Evolutionary conservation across 2,329 filamentous ascomycete genomes (phyloP).

Genomic region (Claviceps africana): DNA sequence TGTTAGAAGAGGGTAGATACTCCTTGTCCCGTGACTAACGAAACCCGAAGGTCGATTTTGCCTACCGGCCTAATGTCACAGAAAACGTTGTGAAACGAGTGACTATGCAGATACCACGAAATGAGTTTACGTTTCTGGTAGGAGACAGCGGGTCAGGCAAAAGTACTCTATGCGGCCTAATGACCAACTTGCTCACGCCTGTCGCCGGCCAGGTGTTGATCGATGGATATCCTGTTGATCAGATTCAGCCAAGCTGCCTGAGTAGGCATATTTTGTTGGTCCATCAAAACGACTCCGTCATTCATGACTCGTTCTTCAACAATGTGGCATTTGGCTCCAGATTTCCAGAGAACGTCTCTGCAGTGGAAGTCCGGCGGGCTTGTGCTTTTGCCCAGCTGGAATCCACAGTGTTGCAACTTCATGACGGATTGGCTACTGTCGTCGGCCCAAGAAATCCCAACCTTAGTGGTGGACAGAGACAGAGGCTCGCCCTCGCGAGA

Average conservation of each 20-base stretch:
- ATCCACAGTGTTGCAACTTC: slow-evolving; percentile 50
- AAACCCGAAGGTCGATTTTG: slow-evolving; percentile 53
- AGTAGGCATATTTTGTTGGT: slow-evolving; percentile 65
- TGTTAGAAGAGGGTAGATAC: neutral
- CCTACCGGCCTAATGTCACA: slow-evolving; percentile 59
- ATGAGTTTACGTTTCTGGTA: slow-evolving; percentile 65
- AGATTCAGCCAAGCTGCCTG: slow-evolving; percentile 56
- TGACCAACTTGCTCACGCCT: slow-evolving; percentile 65
- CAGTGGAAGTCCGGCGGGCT: slow-evolving; percentile 44
- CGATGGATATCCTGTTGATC: slow-evolving; percentile 48
- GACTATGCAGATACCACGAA: slow-evolving; percentile 56
- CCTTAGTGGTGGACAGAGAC: slow-evolving; percentile 74
- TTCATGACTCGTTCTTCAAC: slow-evolving; percentile 62
- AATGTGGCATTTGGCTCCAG: slow-evolving; percentile 64
- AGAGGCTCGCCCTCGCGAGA: slow-evolving; percentile 67
- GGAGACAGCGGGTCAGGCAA: slow-evolving; percentile 86
- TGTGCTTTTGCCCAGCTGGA: slow-evolving; percentile 56
- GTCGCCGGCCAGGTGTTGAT: slow-evolving; percentile 51
- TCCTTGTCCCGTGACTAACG: neutral
- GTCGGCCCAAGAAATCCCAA: slow-evolving; percentile 56
- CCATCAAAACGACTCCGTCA: slow-evolving; percentile 69
- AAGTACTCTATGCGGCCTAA: slow-evolving; percentile 69
- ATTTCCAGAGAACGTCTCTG: slow-evolving; percentile 32
- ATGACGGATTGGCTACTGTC: slow-evolving; percentile 55
- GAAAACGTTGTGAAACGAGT: slow-evolving; percentile 45